These are phyloP conservation scores for Acanthamoeba lenticulata DNA, from an alignment of 208 protist species.

Conservation along the genomic window DNA sequence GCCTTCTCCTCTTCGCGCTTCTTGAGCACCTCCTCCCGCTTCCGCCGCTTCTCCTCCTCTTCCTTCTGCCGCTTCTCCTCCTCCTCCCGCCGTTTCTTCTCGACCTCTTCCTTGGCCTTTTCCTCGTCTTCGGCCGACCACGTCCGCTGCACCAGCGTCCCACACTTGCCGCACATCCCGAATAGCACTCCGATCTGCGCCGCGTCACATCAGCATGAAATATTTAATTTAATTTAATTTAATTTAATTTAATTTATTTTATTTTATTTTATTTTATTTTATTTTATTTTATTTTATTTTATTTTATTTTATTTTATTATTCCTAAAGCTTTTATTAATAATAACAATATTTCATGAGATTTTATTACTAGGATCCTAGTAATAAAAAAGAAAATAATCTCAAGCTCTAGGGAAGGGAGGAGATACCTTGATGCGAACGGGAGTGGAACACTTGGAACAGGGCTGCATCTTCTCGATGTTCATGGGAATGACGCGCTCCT, in stretches of 20 bases:
- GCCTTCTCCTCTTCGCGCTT: conserved; percentile 15
- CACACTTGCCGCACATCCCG: conserved; percentile 17
- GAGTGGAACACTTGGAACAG: background rate
- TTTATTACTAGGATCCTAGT: too few species aligned
- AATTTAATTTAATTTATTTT: too few species aligned
- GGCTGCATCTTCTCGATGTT: background rate
- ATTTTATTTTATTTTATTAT: too few species aligned
- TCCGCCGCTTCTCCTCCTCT: background rate
- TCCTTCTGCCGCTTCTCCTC: background rate
- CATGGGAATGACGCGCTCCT: background rate
- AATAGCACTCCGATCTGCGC: background rate
- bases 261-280: too few species aligned
- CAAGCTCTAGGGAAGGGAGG: too few species aligned
- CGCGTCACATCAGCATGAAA: too few species aligned
- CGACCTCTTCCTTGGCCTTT: background rate
- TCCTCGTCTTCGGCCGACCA: conserved; percentile 1
- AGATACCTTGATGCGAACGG: background rate
- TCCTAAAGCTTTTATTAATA: too few species aligned
- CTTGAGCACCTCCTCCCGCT: background rate
- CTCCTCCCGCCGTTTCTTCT: conserved; percentile 4
- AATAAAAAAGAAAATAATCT: too few species aligned
- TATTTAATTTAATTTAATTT: too few species aligned
- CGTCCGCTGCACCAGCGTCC: background rate
- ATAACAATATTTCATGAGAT: too few species aligned
- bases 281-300: too few species aligned